Base-by-base conservation (phyloP, 1,284 basidiomycete genomes). In the Amylostereum areolatum region DNA sequence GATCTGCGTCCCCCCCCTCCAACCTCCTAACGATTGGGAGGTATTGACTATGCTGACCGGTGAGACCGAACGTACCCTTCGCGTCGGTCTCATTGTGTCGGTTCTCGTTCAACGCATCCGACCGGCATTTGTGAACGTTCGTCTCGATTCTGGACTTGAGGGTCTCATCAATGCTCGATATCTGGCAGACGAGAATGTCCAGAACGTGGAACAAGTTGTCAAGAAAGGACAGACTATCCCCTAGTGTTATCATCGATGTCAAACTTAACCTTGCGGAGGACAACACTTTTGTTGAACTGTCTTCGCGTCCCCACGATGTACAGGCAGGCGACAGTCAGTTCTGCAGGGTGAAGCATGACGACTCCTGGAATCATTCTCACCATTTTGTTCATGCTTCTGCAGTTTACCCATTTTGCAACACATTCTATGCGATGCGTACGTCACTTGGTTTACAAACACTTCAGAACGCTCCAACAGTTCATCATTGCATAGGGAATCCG, bases 31-130 rank as follows among this genome's bases (percentile, higher is more conserved):
- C 11, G 70, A 81, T 8, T 89, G 87, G 83, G 90, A 97, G 53
- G 80, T 97, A 25, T 70, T 99, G 58, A 94, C 91, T 5, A 97
- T 97, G 92, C 80, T 99, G 51, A 96, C 92, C 24, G 94, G 96
- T 30, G 96, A 99, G 71, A 95, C 92, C 2, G 66, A 73, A 45
- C 75, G 81, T 43, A 96, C 93, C 3, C 75, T 99, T 47, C 78
- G 80, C 43, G 70, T 80, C 43, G 92, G 93, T 47, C 74, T 92
- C 43, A 86, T 96, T 55, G 83, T 99, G 46, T 90, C 95, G 2
- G 93, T 88, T 31, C 73, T 80, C 18, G 84, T 95, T 32, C 67
- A 78, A 32, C 80, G 85, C 31, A 71, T 81, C 28, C 78, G 78
- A 50, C 69, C 67, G 12, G 70, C 72, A 50, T 69, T 74, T 32